A percentile compares a stretch with the other conserved stretches of the same genome.
phyloP scores from a whole-genome alignment of 2,329 filamentous ascomycete genomes.

The Apiospora kogelbergensis region DNA sequence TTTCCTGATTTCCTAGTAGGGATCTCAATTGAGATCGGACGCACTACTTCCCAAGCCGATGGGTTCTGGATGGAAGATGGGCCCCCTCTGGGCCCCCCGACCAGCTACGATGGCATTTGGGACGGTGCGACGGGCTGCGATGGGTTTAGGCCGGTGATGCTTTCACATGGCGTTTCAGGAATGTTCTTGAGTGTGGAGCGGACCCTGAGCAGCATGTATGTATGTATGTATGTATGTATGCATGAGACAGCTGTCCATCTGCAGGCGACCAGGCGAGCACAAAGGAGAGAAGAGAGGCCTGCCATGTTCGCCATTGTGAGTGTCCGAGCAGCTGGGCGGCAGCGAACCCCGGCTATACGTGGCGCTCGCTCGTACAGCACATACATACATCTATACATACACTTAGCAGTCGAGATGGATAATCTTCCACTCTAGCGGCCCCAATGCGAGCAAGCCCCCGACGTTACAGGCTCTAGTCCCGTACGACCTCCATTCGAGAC shows the following conservation, averaged over 20 bases:
- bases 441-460: not conserved
- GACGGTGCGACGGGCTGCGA: not conserved
- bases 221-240: too few relatives aligned
- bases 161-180: not conserved
- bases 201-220: too few relatives aligned
- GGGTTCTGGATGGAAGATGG: too few relatives aligned
- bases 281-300: not conserved
- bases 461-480: not conserved
- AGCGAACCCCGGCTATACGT: too few relatives aligned
- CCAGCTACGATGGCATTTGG: not conserved
- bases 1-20: not conserved
- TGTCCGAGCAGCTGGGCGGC: too few relatives aligned
- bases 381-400: too few relatives aligned
- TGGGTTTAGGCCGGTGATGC: not conserved
- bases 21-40: not conserved
- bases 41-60: slow-evolving; percentile 2
- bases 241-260: slow-evolving; percentile 1
- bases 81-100: too few relatives aligned
- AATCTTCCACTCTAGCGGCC: not conserved
- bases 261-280: not conserved
- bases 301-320: too few relatives aligned
- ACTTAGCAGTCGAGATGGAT: not conserved
- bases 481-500: not conserved
- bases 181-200: not conserved
- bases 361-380: too few relatives aligned